phyloP scores from a whole-genome alignment of 495 filamentous ascomycete species.

The Pyronema domesticum region DNA sequence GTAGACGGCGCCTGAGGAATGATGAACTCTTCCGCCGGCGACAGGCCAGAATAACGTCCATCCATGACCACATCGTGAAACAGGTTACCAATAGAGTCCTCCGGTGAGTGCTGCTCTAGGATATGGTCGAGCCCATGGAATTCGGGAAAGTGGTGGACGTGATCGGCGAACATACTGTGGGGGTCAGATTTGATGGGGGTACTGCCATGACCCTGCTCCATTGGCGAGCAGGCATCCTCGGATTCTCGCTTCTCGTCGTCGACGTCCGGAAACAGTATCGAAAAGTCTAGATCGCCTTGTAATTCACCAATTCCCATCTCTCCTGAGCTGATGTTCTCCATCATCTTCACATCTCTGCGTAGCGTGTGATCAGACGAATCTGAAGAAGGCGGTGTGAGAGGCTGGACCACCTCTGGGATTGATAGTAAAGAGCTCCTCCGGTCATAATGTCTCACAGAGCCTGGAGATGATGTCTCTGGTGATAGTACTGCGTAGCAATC shows the following conservation, averaged over 20 bases:
- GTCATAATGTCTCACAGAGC: not conserved
- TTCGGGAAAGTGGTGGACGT: not conserved
- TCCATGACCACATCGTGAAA: not conserved
- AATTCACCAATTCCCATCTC: not conserved
- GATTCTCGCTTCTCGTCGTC: not conserved
- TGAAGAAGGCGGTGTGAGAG: not conserved
- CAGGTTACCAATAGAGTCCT: not conserved
- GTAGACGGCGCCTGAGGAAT: constrained; percentile 43
- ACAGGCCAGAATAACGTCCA: constrained; percentile 31
- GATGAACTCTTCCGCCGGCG: constrained; percentile 38
- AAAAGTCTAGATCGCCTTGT: not conserved
- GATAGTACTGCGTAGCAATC: not conserved
- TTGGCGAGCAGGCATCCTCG: constrained; percentile 13
- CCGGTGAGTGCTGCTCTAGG: not conserved
- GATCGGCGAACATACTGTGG: not conserved
- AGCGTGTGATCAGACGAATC: not conserved
- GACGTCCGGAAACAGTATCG: not conserved
- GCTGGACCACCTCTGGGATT: not conserved
- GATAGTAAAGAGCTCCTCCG: not conserved
- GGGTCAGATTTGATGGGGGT: not conserved
- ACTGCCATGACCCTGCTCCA: not conserved
- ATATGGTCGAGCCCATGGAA: not conserved
- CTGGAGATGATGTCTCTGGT: not conserved
- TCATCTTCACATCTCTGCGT: not conserved
- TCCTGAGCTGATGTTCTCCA: not conserved